phyloP scores from a whole-genome alignment of 2,329 filamentous ascomycete species.

The Cladosporium austrohemisphaericum region DNA sequence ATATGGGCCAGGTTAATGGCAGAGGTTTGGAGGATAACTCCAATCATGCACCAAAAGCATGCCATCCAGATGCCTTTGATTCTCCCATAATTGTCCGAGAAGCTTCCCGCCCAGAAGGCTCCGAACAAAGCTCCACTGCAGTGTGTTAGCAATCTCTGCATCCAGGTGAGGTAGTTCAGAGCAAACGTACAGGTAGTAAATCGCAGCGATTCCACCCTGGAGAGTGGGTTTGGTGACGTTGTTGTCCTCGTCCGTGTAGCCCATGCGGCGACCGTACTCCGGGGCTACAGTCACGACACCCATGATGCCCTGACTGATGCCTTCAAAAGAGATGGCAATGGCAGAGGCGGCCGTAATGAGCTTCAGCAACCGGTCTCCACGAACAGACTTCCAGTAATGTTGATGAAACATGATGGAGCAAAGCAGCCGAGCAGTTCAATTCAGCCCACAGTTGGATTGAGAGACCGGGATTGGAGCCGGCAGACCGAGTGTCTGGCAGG shows the following conservation, averaged over 20 bases:
- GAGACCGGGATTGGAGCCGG: not conserved
- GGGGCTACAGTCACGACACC: slow-evolving; percentile 29
- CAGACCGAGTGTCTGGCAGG: not conserved
- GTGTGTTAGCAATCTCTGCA: slow-evolving; percentile 1
- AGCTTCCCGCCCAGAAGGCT: slow-evolving; percentile 13
- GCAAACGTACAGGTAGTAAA: slow-evolving; percentile 15
- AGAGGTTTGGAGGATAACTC: slow-evolving; percentile 9
- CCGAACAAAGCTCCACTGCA: slow-evolving; percentile 20
- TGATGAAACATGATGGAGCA: slow-evolving; percentile 2
- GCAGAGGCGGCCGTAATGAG: slow-evolving; percentile 18
- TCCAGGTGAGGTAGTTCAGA: not conserved
- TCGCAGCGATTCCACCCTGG: slow-evolving; percentile 15
- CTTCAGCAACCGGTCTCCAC: slow-evolving; percentile 8
- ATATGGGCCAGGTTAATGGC: slow-evolving; percentile 16
- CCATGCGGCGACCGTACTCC: slow-evolving; percentile 25
- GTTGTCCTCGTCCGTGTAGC: slow-evolving; percentile 15
- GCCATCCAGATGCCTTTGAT: slow-evolving; percentile 28
- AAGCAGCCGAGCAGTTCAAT: not conserved
- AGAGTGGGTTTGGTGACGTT: slow-evolving; percentile 22
- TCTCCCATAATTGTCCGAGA: slow-evolving; percentile 19
- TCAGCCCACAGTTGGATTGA: not conserved
- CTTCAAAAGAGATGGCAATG: slow-evolving; percentile 25
- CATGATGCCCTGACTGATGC: slow-evolving; percentile 33
- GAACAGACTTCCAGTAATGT: slow-evolving; percentile 6
- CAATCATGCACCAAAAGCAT: slow-evolving; percentile 22